Conservation (phyloP, 1,284 basidiomycete genomes). For the Serendipita sp. region DNA sequence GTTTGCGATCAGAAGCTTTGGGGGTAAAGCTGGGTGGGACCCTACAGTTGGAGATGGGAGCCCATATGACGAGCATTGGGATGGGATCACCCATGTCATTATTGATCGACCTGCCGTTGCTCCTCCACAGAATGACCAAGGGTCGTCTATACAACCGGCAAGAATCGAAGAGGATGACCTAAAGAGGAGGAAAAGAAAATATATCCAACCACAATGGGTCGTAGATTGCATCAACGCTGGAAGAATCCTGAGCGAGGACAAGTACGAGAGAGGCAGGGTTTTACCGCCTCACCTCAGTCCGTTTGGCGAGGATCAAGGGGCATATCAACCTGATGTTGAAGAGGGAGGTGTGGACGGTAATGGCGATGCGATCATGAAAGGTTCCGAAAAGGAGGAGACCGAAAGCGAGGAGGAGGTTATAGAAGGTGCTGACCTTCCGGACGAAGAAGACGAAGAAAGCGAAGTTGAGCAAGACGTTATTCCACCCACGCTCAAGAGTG, state of each 20-base stretch:
- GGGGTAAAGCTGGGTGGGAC: constrained; percentile 84
- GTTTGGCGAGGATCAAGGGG: constrained; percentile 73
- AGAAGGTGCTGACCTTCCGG: constrained; percentile 20
- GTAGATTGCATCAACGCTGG: constrained; percentile 89
- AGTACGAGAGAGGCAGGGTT: constrained; percentile 74
- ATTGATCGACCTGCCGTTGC: constrained; percentile 66
- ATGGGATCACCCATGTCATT: constrained; percentile 88
- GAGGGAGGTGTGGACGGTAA: constrained; percentile 16
- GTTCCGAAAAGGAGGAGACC: constrained; percentile 23
- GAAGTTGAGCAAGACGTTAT: constrained; percentile 23
- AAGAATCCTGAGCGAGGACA: constrained; percentile 72
- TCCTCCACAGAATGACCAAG: constrained; percentile 24
- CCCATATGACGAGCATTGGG: constrained; percentile 49
- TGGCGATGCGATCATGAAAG: constrained; percentile 24
- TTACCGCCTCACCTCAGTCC: constrained; percentile 95
- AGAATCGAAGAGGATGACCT: constrained; percentile 38
- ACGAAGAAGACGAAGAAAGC: constrained; percentile 24
- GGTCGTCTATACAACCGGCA: constrained; percentile 21
- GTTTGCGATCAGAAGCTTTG: constrained; percentile 86
- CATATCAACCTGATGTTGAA: constrained; percentile 48
- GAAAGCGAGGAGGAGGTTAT: constrained; percentile 24
- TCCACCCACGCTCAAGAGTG: constrained; percentile 17
- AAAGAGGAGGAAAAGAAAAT: constrained; percentile 62
- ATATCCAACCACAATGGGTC: constrained; percentile 96
- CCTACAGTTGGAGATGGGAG: constrained; percentile 73